Base-by-base conservation (phyloP, 2,329 filamentous ascomycete genomes). In the Akanthomyces lecanii region DNA sequence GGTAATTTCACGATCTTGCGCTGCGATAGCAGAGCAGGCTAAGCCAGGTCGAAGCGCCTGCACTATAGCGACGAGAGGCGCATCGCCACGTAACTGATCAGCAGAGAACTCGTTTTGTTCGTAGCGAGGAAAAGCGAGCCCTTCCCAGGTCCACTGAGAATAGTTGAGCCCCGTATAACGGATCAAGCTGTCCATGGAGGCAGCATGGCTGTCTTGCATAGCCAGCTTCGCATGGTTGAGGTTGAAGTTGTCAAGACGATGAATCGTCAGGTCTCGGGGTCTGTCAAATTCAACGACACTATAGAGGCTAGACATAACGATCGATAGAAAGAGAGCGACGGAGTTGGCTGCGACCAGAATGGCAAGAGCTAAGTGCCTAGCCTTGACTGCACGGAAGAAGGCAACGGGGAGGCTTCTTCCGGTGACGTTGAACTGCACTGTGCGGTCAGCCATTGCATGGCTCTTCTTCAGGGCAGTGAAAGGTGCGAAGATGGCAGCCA, bases 101-200 rank as follows among this genome's bases (percentile, higher is more conserved):
- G 40, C 54, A 25, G 64, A 38, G 2, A 59, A 50, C 6, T 63
- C 44, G 3, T 60, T 63, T 12, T 63, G 65, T 11, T 64, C 61
- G 30, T 66, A 67, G 10, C 65, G 50, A 47, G 68, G 68, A 58
- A 74, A 69, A 2, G 67, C 71, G 2, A 75, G 66, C 16, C 72
- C 69, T 18, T 69, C 64, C 40, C 71, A 71, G 3, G 71, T 73
- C 72, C 72, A 74, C 47, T 69, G 64, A 0, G 72, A 71, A 42
- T 73, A 70, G 5, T 71, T 66, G n/a, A 74, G 45, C 50, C 71
- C 68, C 3, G 69, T 51, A 21, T 70, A 69, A 14, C 71, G 65
- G 5, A 73, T 67, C 4, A 73, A 40, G 21, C 67, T 68, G 12
- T 68, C 67, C n/a, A 73, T 65, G 10, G 69, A 67, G 10, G 66